These are phyloP conservation scores for Solanum etuberosum DNA, from an alignment of 257 asterid genomes.

Conservation along the genomic window DNA sequence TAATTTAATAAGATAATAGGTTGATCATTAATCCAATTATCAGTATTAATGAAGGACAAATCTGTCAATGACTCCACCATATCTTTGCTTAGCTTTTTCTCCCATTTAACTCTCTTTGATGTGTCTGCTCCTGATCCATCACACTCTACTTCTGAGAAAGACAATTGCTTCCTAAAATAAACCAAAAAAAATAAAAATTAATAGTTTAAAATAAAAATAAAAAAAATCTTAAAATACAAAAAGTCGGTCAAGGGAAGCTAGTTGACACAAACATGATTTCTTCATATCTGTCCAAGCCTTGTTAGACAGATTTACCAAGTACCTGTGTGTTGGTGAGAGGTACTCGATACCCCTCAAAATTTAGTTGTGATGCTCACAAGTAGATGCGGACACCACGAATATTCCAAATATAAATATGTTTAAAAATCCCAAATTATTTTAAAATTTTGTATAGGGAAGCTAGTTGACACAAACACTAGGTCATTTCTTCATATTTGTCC, in stretches of 20 bases:
- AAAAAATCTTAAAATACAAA: neutral
- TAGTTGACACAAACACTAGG: neutral
- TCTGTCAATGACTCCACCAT: conserved; percentile 12
- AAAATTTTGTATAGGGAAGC: neutral
- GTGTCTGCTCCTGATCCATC: conserved; percentile 7
- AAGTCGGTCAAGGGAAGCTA: neutral
- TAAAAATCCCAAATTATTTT: neutral
- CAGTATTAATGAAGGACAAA: conserved; percentile 30
- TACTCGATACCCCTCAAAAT: neutral
- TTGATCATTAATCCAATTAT: conserved; percentile 30
- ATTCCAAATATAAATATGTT: neutral
- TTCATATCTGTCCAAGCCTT: neutral
- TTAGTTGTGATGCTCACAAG: neutral
- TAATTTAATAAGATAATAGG: conserved; percentile 15
- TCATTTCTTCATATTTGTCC: neutral
- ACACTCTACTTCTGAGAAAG: conserved; percentile 3
- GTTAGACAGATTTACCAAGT: neutral
- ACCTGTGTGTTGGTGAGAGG: neutral
- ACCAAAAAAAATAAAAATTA: neutral
- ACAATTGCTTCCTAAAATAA: neutral
- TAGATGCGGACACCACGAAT: neutral
- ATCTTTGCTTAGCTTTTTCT: neutral
- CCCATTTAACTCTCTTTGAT: conserved; percentile 39
- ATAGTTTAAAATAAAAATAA: too few relatives aligned
- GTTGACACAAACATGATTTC: neutral